phyloP scores from a whole-genome alignment of 148 eudicot species.

The Gaultheria prostrata region DNA sequence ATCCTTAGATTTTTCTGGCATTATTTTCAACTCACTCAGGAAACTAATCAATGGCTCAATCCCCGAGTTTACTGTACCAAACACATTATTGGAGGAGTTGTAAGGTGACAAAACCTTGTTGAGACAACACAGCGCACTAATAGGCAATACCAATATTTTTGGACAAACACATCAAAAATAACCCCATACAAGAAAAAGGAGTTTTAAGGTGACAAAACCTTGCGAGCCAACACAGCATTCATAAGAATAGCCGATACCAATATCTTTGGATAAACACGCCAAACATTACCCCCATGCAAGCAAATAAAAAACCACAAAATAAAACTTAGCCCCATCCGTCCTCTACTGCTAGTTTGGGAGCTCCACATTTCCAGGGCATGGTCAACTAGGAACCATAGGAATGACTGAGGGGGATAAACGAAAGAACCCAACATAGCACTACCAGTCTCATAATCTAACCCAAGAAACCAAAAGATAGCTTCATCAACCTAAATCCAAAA shows the following conservation, averaged over 20 bases:
- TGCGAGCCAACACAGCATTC: background rate
- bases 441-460: background rate
- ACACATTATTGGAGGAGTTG: background rate
- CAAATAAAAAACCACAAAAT: background rate
- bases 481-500: background rate
- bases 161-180: background rate
- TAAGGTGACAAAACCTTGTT: background rate
- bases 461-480: background rate
- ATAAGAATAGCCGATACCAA: background rate
- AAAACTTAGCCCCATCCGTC: background rate
- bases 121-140: background rate
- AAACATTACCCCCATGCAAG: background rate
- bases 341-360: background rate
- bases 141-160: background rate
- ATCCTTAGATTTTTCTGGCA: conserved; percentile 43
- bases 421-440: background rate
- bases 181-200: background rate
- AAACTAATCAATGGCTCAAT: conserved; percentile 1
- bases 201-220: background rate
- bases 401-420: background rate
- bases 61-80: conserved; percentile 13
- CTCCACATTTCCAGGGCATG: background rate
- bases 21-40: conserved; percentile 26
- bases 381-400: background rate
- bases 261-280: background rate